Evolutionary conservation across 805 yeast genomes (phyloP).

Genomic region (Myxozyma kluyveri): DNA sequence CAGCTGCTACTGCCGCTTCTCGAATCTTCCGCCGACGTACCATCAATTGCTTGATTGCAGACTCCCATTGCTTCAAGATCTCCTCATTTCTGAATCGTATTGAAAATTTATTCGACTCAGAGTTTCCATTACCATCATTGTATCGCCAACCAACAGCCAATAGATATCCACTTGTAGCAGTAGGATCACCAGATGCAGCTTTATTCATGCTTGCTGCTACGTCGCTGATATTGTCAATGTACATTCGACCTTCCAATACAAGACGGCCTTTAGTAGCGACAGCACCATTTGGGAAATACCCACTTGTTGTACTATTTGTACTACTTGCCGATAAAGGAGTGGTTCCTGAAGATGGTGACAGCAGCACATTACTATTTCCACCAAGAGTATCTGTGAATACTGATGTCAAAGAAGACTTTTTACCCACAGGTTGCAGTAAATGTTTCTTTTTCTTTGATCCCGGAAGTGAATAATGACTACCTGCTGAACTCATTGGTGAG

Average conservation of each 20-base stretch:
- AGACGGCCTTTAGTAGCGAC: not conserved
- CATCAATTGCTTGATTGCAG: conserved; percentile 36
- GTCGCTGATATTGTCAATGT: conserved; percentile 61
- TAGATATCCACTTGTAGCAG: conserved; percentile 14
- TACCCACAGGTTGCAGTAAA: conserved; percentile 49
- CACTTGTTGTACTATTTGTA: not conserved
- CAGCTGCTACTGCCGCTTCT: conserved; percentile 7
- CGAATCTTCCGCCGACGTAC: too few species aligned
- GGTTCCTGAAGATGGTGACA: not conserved
- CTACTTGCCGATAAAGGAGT: not conserved
- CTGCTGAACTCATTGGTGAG: too few species aligned
- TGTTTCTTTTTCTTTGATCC: conserved; percentile 51
- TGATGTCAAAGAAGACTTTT: conserved; percentile 27
- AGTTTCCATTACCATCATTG: conserved; percentile 49
- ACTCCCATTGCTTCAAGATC: conserved; percentile 73
- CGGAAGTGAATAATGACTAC: too few species aligned
- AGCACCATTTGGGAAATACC: not conserved
- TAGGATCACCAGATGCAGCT: conserved; percentile 31
- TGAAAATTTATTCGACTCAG: conserved; percentile 82
- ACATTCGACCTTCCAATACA: conserved; percentile 73
- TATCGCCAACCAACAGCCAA: conserved; percentile 26
- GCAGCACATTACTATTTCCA: too few species aligned
- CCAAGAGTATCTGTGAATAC: not conserved
- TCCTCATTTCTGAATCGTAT: conserved; percentile 83
- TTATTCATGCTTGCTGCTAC: conserved; percentile 36